Conservation (phyloP, 805 yeast genomes). For the Nakazawaea anatomiae region DNA sequence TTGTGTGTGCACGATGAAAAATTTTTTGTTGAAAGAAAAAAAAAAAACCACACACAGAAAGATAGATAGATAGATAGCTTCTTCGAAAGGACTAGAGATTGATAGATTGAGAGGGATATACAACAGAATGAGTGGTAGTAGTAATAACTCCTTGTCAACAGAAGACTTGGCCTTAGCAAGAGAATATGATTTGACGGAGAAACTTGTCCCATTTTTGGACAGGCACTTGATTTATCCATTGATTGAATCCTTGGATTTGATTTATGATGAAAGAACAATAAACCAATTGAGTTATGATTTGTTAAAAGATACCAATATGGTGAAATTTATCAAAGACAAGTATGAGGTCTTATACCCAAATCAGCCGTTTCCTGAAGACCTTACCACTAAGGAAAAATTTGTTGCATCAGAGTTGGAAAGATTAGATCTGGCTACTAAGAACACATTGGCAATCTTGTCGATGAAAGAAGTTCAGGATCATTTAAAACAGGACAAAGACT, state of each 20-base stretch:
- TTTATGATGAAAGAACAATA: conserved; percentile 39
- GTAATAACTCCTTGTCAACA: conserved; percentile 15
- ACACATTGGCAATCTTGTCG: conserved; percentile 39
- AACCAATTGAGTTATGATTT: conserved; percentile 44
- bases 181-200: conserved; percentile 47
- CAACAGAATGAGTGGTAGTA: conserved; percentile 1
- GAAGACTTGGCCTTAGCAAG: conserved; percentile 36
- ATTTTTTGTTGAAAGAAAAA: not conserved
- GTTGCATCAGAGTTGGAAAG: conserved; percentile 30
- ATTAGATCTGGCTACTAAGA: conserved; percentile 36
- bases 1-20: not conserved
- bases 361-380: conserved; percentile 34
- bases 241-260: conserved; percentile 38
- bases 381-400: conserved; percentile 32
- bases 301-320: conserved; percentile 54
- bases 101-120: not conserved
- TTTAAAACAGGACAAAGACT: conserved; percentile 49
- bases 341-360: conserved; percentile 35
- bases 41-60: not conserved
- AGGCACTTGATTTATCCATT: conserved; percentile 53
- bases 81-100: too few relatives aligned
- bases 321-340: conserved; percentile 39
- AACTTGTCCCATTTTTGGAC: conserved; percentile 54
- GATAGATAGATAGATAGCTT: too few relatives aligned
- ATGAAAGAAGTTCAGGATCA: conserved; percentile 46